Evolutionary conservation across 2,329 filamentous ascomycete genomes (phyloP), one percentile per base, ranked within the genome.

Genomic region (Trichoderma arundinaceum): DNA sequence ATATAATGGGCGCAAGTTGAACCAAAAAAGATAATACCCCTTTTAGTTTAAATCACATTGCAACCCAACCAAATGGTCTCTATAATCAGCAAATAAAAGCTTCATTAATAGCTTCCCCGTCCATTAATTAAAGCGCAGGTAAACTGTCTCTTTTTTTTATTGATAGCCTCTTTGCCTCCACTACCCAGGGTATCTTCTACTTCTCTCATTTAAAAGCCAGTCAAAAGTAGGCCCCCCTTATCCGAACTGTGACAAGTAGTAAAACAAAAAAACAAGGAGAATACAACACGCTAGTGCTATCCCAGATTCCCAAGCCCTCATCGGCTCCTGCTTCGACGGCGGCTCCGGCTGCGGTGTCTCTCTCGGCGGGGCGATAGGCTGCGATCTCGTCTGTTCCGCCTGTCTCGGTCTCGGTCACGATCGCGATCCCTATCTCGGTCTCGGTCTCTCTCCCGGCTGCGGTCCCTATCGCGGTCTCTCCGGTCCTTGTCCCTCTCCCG

Each of bases 371-470:
- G 75, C 8, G 77, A 78, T 46, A 72, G n/a, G 65, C 76, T 79
- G n/a, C 74, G 69, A 19, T 75, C 73, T 62, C 74, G 68, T 66
- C 76, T 71, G 17, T 68, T 59, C 70, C 69, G 65, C 17, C 59
- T 53, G 15, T 62, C 59, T 44, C 59, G 59, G n/a, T 62, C 56
- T 59, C 48, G 48, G 3, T 51, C 57, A 1, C 57, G 43, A 2
- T 58, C 54, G 7, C 68, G 68, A 12, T 64, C 60, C 32, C 59
- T n/a, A 9, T 63, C 57, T 13, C 77, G 68, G 32, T 84, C 80
- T 67, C 80, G 65, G 75, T 82, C 77, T 74, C 81, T 73, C 83
- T 70, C 78, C 15, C 74, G 66, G n/a, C 74, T 71, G 48, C 73
- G 67, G 62, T 75, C 71, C 13, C 69, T 61, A 70, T 68, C 72